These are phyloP conservation scores for Lactifluus rugatus DNA, from an alignment of 768 basidiomycete species.

Conservation along the genomic window DNA sequence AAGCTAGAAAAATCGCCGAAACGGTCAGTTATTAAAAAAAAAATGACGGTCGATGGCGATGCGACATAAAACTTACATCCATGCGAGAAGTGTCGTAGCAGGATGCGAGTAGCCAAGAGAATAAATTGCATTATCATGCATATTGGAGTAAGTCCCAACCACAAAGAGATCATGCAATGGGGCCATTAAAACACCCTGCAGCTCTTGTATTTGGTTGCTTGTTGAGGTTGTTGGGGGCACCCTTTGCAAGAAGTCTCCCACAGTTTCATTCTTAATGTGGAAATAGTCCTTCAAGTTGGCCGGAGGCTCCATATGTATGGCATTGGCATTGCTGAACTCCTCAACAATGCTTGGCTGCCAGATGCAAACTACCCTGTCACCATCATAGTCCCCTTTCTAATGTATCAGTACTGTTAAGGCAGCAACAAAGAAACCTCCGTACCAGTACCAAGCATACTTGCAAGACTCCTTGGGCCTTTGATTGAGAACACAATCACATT, in stretches of 20 bases:
- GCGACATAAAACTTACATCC: conserved; percentile 33
- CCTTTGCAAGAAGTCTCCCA: conserved; percentile 31
- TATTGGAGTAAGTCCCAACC: conserved; percentile 43
- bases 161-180: conserved; percentile 35
- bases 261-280: conserved; percentile 34
- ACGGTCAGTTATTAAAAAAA: neutral
- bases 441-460: conserved; percentile 60
- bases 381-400: conserved; percentile 56
- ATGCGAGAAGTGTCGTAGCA: conserved; percentile 44
- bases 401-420: neutral
- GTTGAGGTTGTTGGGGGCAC: conserved; percentile 20
- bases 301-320: conserved; percentile 43
- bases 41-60: neutral
- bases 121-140: conserved; percentile 50
- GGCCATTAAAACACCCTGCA: conserved; percentile 45
- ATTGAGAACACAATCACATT: conserved; percentile 45
- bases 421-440: conserved; percentile 8
- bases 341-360: conserved; percentile 50
- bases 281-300: conserved; percentile 34
- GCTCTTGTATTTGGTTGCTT: conserved; percentile 26
- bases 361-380: conserved; percentile 49
- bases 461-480: conserved; percentile 36
- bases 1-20: conserved; percentile 29
- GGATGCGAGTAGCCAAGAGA: conserved; percentile 40
- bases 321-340: conserved; percentile 44